phyloP scores from a whole-genome alignment of 768 basidiomycete species.

The Agrocybe chaxingu region DNA sequence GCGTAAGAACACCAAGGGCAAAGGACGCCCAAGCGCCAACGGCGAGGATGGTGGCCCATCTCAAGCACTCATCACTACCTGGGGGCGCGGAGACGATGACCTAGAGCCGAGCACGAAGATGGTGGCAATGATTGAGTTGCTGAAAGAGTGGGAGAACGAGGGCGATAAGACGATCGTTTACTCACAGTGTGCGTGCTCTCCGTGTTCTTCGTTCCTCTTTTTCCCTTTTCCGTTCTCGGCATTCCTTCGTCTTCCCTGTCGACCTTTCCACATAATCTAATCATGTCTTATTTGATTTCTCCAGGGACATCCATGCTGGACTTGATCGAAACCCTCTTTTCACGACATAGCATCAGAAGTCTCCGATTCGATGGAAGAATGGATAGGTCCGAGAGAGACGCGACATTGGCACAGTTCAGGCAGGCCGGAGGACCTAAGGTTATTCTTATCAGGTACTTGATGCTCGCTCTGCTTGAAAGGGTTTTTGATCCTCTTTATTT shows the following conservation, averaged over 20 bases:
- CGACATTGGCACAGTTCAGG: constrained; percentile 51
- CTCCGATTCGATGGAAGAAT: constrained; percentile 71
- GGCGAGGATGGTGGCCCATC: constrained; percentile 32
- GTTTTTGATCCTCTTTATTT: not conserved
- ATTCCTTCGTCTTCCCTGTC: not conserved
- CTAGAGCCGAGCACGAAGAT: constrained; percentile 71
- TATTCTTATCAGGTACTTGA: constrained; percentile 57
- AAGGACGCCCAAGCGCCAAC: constrained; percentile 17
- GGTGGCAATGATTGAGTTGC: constrained; percentile 48
- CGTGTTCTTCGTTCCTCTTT: not conserved
- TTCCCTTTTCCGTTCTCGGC: not conserved
- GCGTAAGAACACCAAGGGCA: constrained; percentile 20
- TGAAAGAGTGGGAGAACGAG: constrained; percentile 55
- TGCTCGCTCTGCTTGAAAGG: not conserved
- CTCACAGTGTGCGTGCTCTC: constrained; percentile 55
- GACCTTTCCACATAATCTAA: no score
- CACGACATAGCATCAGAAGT: constrained; percentile 53
- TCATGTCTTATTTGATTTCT: not conserved
- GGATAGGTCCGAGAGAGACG: constrained; percentile 50
- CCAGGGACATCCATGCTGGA: constrained; percentile 77
- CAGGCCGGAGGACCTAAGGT: constrained; percentile 53
- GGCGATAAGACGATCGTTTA: constrained; percentile 73
- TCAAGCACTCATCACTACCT: constrained; percentile 45
- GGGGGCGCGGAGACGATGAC: constrained; percentile 59
- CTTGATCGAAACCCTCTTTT: constrained; percentile 57